phyloP scores from a whole-genome alignment of 2,329 filamentous ascomycete species.

The Sphaerulina vaccinii region DNA sequence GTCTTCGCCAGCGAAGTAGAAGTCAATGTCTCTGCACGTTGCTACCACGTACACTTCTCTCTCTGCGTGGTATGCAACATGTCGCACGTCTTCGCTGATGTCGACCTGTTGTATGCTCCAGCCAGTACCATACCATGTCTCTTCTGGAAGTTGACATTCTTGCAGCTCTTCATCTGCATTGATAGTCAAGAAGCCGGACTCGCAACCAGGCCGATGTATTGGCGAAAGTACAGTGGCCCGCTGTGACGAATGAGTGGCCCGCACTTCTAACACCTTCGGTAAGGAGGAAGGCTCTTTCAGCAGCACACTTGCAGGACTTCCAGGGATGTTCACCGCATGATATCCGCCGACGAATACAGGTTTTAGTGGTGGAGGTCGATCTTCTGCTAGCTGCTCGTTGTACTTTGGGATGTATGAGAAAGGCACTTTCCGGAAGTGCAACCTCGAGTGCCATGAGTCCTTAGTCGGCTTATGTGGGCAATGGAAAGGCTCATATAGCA shows the following conservation, averaged over 20 bases:
- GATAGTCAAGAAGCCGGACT: constrained; percentile 72
- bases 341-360: constrained; percentile 70
- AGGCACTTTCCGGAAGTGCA: constrained; percentile 74
- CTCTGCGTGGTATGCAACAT: constrained; percentile 72
- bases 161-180: constrained; percentile 62
- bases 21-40: constrained; percentile 66
- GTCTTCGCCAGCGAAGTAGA: constrained; percentile 83
- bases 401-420: constrained; percentile 66
- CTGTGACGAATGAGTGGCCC: constrained; percentile 8
- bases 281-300: constrained; percentile 75
- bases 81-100: constrained; percentile 66
- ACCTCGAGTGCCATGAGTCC: constrained; percentile 50
- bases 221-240: constrained; percentile 55
- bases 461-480: constrained; percentile 30
- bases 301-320: constrained; percentile 75
- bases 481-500: constrained; percentile 79
- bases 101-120: constrained; percentile 72
- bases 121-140: constrained; percentile 71
- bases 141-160: constrained; percentile 68
- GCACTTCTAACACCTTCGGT: constrained; percentile 58
- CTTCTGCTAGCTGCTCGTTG: constrained; percentile 47
- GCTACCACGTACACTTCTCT: constrained; percentile 75
- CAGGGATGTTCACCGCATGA: constrained; percentile 78
- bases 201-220: constrained; percentile 75
- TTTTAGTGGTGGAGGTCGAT: constrained; percentile 52